phyloP scores from a whole-genome alignment of 2,329 filamentous ascomycete species.

The Alternaria triticina region DNA sequence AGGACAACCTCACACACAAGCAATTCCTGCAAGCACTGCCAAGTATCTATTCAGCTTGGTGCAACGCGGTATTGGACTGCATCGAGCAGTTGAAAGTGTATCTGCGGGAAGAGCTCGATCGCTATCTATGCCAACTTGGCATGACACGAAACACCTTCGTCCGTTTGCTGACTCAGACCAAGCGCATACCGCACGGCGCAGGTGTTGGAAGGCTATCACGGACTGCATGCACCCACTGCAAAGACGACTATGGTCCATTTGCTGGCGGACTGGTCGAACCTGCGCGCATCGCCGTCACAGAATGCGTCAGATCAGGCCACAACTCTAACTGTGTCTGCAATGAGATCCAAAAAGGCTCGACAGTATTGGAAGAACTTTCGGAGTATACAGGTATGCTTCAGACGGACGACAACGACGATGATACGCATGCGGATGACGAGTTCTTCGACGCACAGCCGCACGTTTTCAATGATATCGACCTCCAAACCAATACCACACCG shows the following conservation, averaged over 20 bases:
- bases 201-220: neutral
- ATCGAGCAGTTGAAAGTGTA: constrained; percentile 4
- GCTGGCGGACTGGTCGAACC: constrained; percentile 12
- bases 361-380: neutral
- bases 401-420: neutral
- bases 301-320: constrained; percentile 8
- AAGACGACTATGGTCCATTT: neutral
- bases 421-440: neutral
- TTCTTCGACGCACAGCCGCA: neutral
- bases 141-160: neutral
- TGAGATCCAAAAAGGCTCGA: neutral
- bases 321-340: neutral
- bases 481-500: neutral
- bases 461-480: neutral
- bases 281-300: constrained; percentile 10
- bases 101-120: neutral
- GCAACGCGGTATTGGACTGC: constrained; percentile 8
- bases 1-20: constrained; percentile 12
- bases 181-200: neutral
- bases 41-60: constrained; percentile 21
- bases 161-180: neutral
- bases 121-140: neutral
- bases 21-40: constrained; percentile 15
- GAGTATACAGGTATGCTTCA: neutral
- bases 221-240: neutral